Conservation (phyloP, 2,329 filamentous ascomycete genomes). For the Macrophomina pseudophaseolina region DNA sequence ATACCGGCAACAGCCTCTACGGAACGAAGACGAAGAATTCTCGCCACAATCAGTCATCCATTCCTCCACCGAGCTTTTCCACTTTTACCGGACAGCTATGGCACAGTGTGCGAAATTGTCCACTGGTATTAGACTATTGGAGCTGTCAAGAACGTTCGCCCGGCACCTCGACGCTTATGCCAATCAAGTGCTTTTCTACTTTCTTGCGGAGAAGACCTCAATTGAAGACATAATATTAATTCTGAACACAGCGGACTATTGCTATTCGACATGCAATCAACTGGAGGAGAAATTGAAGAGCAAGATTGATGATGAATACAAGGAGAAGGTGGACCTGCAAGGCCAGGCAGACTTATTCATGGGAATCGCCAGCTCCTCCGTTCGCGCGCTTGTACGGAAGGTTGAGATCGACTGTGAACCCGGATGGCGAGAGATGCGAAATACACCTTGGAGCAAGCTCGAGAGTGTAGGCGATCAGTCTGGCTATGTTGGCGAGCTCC, state of each 20-base stretch:
- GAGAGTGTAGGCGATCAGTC: slow-evolving; percentile 94
- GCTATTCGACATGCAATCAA: slow-evolving; percentile 90
- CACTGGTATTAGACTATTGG: slow-evolving; percentile 82
- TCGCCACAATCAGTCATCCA: slow-evolving; percentile 85
- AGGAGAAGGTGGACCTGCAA: slow-evolving; percentile 78
- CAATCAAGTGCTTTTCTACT: slow-evolving; percentile 83
- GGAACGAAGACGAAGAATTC: slow-evolving; percentile 88
- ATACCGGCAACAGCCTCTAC: slow-evolving; percentile 81
- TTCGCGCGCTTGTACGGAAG: slow-evolving; percentile 80
- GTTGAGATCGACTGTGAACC: slow-evolving; percentile 84
- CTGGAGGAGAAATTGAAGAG: slow-evolving; percentile 94
- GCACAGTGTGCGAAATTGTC: slow-evolving; percentile 96
- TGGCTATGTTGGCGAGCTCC: slow-evolving; percentile 83
- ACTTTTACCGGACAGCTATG: slow-evolving; percentile 91
- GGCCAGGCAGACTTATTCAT: slow-evolving; percentile 95
- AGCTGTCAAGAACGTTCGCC: slow-evolving; percentile 82
- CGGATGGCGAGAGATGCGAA: slow-evolving; percentile 95
- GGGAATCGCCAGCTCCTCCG: slow-evolving; percentile 86
- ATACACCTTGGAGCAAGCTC: slow-evolving; percentile 92
- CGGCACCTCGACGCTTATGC: slow-evolving; percentile 96
- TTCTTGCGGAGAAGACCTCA: slow-evolving; percentile 66
- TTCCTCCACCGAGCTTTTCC: slow-evolving; percentile 95
- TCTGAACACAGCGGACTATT: slow-evolving; percentile 96
- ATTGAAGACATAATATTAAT: slow-evolving; percentile 84
- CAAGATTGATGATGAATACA: slow-evolving; percentile 80